A percentile compares a stretch with the other conserved stretches of the same genome.
Conservation (phyloP, 768 basidiomycete species). For the Phaffia australis region DNA sequence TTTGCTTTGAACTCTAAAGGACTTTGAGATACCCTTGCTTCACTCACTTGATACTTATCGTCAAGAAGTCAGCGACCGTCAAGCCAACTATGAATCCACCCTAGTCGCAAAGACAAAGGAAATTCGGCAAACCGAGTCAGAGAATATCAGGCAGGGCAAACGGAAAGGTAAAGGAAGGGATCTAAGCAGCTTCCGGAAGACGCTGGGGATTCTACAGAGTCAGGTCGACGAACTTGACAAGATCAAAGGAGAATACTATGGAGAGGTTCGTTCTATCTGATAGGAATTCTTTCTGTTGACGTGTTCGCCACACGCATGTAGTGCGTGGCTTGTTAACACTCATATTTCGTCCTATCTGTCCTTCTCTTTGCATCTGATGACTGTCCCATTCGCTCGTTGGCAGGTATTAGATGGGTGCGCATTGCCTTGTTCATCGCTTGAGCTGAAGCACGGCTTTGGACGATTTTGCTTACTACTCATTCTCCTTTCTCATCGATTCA, state of each 20-base stretch:
- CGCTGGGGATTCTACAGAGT: not conserved
- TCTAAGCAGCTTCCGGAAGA: slow-evolving; percentile 46
- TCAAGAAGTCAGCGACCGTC: slow-evolving; percentile 54
- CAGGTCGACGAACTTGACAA: slow-evolving; percentile 71
- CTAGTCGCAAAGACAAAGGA: slow-evolving; percentile 71
- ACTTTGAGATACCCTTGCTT: slow-evolving; percentile 79
- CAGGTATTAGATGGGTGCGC: not conserved
- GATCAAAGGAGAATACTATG: slow-evolving; percentile 70
- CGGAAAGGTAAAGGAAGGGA: slow-evolving; percentile 49
- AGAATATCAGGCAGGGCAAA: slow-evolving; percentile 52
- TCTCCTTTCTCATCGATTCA: not conserved
- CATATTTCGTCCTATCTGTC: too few relatives aligned
- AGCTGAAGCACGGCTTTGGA: not conserved
- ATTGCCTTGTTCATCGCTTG: not conserved
- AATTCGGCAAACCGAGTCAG: slow-evolving; percentile 74
- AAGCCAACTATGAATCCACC: slow-evolving; percentile 47
- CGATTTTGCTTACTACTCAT: not conserved
- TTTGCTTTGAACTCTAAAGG: slow-evolving; percentile 40
- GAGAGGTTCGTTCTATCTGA: slow-evolving; percentile 42
- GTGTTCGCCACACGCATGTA: too few relatives aligned
- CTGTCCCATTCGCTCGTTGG: not conserved
- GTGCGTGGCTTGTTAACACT: too few relatives aligned
- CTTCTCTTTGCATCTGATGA: not conserved
- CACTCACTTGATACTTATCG: slow-evolving; percentile 73
- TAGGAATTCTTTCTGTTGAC: not conserved